Evolutionary conservation across 352 stramenopile genomes (phyloP), one percentile per base, ranked within the genome.

Genomic region (Globisporangium okanoganense): DNA sequence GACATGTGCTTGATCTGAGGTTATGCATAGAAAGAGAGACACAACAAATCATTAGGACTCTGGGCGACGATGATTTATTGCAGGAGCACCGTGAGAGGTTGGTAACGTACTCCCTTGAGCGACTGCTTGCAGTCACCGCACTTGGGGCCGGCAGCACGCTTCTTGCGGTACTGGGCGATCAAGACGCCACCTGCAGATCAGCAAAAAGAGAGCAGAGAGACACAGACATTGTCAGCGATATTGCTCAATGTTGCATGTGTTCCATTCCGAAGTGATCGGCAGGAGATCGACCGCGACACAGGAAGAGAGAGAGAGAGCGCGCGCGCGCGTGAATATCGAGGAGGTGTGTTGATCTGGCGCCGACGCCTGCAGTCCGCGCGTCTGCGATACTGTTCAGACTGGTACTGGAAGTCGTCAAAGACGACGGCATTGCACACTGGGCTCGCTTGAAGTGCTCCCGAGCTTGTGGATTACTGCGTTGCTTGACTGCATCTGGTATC

Each of bases 111-210:
- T 64, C 76, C 78, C 76, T 90, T 85, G 36, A 99, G 81, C 57
- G 75, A 70, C 65, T 87, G 86, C 75, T 97, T 97, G 88, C 95
- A 99, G 82, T 99, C 97, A 76, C 90, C 91, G 87, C 97, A 99
- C 73, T 96, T 97, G 45, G 94, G 87, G 77, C 95, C 95, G 43
- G 89, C 95, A 58, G 79, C 87, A 18, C 81, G 90, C 87, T 99
- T 99, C 73, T 94, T 92, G 64, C 90, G 84, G 79, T 98, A 98
- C 70, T 99, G 92, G 29, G 86, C 88, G 44, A 97, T 85, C 22
- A 98, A 80, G 69, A 86, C 85, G 66, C 95, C 97, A 83, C 85
- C 85, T 95, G 66, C 22, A 59, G 33, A 31, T 56, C 29, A 64
- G 45, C 35, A 35, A 27, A n/a, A 5, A 12, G 9, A 40, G 14